A percentile compares a stretch with the other conserved stretches of the same genome.
These are phyloP conservation scores for Colletotrichum spaethianum DNA, from an alignment of 2,329 filamentous ascomycete species.

Conservation along the genomic window DNA sequence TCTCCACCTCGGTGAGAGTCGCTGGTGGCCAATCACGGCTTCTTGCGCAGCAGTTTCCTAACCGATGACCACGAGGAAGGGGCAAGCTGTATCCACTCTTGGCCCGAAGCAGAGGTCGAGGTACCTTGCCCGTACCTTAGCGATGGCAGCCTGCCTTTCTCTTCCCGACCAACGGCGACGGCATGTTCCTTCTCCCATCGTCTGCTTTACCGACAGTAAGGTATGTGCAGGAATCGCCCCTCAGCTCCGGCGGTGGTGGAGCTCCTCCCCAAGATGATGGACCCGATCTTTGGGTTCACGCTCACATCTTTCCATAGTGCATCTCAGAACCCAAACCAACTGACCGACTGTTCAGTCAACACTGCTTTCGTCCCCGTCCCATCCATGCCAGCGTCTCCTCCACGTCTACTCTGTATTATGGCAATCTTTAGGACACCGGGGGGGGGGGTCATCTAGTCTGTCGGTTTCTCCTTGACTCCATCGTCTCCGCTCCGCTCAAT, in stretches of 20 bases:
- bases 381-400: not conserved
- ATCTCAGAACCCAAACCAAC: slow-evolving; percentile 3
- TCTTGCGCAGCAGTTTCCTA: not conserved
- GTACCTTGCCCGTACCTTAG: slow-evolving; percentile 7
- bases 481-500: not conserved
- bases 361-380: slow-evolving; percentile 4
- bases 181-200: slow-evolving; percentile 8
- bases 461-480: not conserved
- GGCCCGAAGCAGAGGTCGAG: not conserved
- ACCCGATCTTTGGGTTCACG: slow-evolving; percentile 27
- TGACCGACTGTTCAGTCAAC: slow-evolving; percentile 25
- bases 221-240: slow-evolving; percentile 15
- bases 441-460: not conserved
- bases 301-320: slow-evolving; percentile 23
- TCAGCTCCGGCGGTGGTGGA: slow-evolving; percentile 6
- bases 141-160: not conserved
- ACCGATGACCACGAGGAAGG: slow-evolving; percentile 18
- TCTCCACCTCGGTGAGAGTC: slow-evolving; percentile 38
- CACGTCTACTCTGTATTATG: not conserved
- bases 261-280: not conserved
- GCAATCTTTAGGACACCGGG: not conserved
- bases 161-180: not conserved
- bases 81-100: slow-evolving; percentile 4
- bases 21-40: slow-evolving; percentile 18
- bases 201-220: not conserved